Evolutionary conservation across 176 grass and related monocot species (phyloP).

Genomic region (Eragrostis nindensis): DNA sequence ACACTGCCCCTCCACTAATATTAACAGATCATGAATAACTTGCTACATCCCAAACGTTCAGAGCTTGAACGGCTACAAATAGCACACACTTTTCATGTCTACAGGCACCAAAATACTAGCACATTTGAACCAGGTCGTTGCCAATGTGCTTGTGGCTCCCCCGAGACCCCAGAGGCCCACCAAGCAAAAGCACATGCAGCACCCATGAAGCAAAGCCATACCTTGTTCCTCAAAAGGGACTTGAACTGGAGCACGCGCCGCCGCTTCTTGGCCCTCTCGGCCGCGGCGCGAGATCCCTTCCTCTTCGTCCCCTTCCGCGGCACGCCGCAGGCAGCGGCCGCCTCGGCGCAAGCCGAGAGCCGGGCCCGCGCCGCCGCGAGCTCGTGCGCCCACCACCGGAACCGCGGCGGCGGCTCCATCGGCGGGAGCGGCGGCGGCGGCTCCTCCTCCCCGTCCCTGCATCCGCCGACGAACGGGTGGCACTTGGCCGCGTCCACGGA

Average conservation of each 20-base stretch:
- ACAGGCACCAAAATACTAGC: constrained; percentile 1
- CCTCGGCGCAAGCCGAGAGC: neutral
- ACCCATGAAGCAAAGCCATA: constrained; percentile 43
- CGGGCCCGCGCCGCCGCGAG: constrained; percentile 25
- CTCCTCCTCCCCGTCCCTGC: neutral
- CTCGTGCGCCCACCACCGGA: constrained; percentile 56
- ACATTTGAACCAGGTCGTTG: constrained; percentile 7
- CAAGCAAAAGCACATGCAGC: constrained; percentile 32
- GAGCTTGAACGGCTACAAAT: neutral
- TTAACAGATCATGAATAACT: neutral
- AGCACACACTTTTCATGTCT: constrained; percentile 4
- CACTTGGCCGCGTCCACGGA: constrained; percentile 40
- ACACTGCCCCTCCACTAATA: neutral
- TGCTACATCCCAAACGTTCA: neutral
- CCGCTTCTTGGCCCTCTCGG: constrained; percentile 35
- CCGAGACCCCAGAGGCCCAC: constrained; percentile 6
- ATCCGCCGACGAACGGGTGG: constrained; percentile 33
- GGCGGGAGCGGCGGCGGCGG: constrained; percentile 35
- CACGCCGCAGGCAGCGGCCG: neutral
- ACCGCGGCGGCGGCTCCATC: constrained; percentile 35
- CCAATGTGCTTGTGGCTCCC: neutral
- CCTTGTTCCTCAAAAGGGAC: constrained; percentile 40
- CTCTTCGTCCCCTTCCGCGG: constrained; percentile 40
- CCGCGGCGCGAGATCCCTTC: constrained; percentile 20
- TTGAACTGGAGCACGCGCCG: constrained; percentile 34